Evolutionary conservation across 2,329 filamentous ascomycete species (phyloP).

Genomic region (Sarocladium oryzae): DNA sequence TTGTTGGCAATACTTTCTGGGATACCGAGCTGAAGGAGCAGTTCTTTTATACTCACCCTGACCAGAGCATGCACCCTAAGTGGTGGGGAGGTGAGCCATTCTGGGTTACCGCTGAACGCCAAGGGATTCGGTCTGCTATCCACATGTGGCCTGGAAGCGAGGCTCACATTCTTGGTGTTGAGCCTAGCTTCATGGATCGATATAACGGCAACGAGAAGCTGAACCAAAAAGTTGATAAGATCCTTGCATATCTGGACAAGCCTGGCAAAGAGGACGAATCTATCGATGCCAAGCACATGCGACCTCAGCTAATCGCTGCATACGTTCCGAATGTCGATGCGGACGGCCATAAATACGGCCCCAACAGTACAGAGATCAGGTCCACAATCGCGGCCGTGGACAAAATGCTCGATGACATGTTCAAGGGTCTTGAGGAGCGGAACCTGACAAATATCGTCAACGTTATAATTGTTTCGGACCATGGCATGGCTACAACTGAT

Average conservation of each 20-base stretch:
- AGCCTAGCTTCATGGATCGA: conserved; percentile 76
- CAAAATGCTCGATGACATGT: conserved; percentile 69
- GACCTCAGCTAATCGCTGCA: conserved; percentile 86
- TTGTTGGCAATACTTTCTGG: conserved; percentile 95
- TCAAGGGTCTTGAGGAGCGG: conserved; percentile 68
- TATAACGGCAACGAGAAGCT: conserved; percentile 75
- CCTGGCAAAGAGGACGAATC: conserved; percentile 61
- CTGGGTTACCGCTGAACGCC: conserved; percentile 86
- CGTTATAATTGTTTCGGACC: conserved; percentile 91
- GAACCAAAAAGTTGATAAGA: conserved; percentile 65
- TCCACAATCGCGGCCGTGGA: conserved; percentile 75
- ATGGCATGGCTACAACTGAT: conserved; percentile 95
- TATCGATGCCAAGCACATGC: conserved; percentile 43
- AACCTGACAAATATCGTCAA: conserved; percentile 90
- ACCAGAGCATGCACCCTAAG: conserved; percentile 69
- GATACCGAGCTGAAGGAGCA: conserved; percentile 69
- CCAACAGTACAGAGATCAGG: conserved; percentile 88
- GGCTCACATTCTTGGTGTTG: conserved; percentile 67
- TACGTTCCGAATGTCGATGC: conserved; percentile 91
- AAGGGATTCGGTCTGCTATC: conserved; percentile 71
- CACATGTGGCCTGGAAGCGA: conserved; percentile 99
- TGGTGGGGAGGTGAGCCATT: conserved; percentile 96
- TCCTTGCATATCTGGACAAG: conserved; percentile 78
- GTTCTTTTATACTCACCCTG: conserved; percentile 80
- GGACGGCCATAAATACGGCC: conserved; percentile 82